Conservation (phyloP, 129 eudicot genomes). For the Flaveria linearis region DNA sequence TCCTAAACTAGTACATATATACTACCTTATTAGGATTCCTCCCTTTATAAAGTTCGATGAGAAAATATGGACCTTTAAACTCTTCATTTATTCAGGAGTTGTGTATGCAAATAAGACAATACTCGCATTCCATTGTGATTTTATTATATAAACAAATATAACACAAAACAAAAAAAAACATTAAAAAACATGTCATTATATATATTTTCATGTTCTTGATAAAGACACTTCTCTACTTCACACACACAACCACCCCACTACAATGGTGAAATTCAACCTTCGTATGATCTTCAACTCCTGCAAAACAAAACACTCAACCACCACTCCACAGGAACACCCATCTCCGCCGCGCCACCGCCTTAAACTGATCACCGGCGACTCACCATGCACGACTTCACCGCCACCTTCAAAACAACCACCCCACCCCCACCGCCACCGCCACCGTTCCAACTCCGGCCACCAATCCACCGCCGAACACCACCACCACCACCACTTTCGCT, state of each 20-base stretch:
- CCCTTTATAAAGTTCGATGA: too few species aligned
- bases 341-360: constrained; percentile 13
- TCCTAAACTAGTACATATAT: too few species aligned
- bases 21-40: too few species aligned
- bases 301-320: constrained; percentile 53
- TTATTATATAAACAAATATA: neutral
- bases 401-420: constrained; percentile 23
- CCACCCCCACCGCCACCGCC: constrained; percentile 37
- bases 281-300: constrained; percentile 48
- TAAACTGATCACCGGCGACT: constrained; percentile 1
- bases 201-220: neutral
- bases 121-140: too few species aligned
- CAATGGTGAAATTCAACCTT: constrained; percentile 64
- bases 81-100: too few species aligned
- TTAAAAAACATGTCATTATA: neutral
- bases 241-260: constrained; percentile 11
- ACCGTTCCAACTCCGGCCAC: constrained; percentile 25
- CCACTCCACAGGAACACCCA: constrained; percentile 47
- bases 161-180: too few species aligned
- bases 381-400: constrained; percentile 14
- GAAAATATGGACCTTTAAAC: too few species aligned
- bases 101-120: too few species aligned
- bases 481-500: too few species aligned
- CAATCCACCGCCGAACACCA: constrained; percentile 4
- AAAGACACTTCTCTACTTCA: neutral